phyloP scores from a whole-genome alignment of 2,329 filamentous ascomycete genomes.

The Fusarium succisae region DNA sequence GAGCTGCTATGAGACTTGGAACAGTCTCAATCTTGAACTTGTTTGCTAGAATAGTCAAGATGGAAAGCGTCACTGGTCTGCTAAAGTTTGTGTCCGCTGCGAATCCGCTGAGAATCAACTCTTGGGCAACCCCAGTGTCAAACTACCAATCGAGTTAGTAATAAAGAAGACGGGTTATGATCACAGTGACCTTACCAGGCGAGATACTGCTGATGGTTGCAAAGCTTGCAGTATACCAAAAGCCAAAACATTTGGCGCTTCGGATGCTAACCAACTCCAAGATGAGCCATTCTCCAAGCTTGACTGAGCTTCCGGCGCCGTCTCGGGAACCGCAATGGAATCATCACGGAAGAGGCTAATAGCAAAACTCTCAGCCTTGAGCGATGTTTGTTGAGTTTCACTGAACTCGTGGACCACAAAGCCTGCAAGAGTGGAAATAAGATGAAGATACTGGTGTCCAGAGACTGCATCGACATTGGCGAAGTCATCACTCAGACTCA shows the following conservation, averaged over 20 bases:
- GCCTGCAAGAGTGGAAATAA: constrained; percentile 49
- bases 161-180: not conserved
- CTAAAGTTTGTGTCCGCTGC: constrained; percentile 26
- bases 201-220: constrained; percentile 46
- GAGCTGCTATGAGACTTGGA: constrained; percentile 36
- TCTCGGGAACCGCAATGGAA: constrained; percentile 29
- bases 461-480: constrained; percentile 37
- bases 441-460: constrained; percentile 49
- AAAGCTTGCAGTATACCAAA: constrained; percentile 52
- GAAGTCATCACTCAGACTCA: constrained; percentile 49
- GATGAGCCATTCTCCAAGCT: constrained; percentile 29
- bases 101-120: constrained; percentile 45
- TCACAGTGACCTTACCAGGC: constrained; percentile 45
- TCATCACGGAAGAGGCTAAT: constrained; percentile 52
- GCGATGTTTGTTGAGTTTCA: constrained; percentile 48
- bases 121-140: constrained; percentile 48
- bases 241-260: constrained; percentile 48
- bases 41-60: constrained; percentile 56
- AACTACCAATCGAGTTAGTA: constrained; percentile 45
- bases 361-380: constrained; percentile 47
- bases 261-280: constrained; percentile 48
- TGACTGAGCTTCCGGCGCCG: constrained; percentile 6
- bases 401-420: constrained; percentile 51
- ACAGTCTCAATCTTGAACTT: constrained; percentile 53
- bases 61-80: constrained; percentile 46